Conservation (phyloP, 129 eudicot genomes). For the Tagetes erecta region DNA sequence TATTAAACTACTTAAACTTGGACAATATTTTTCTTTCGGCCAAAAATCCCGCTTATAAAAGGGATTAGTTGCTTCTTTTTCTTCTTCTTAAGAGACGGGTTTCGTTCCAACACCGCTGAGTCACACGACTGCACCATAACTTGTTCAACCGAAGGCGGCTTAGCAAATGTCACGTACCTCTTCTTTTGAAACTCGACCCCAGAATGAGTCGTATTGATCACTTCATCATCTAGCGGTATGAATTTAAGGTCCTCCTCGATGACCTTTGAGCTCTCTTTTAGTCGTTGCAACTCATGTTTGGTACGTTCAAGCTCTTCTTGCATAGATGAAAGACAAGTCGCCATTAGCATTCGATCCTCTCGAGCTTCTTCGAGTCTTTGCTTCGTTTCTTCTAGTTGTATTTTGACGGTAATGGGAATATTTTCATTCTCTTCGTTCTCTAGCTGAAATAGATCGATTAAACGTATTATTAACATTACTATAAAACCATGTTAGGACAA, state of each 20-base stretch:
- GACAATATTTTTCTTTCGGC: constrained; percentile 50
- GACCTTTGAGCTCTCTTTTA: constrained; percentile 45
- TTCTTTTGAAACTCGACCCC: constrained; percentile 54
- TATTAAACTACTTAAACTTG: constrained; percentile 31
- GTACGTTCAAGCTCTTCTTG: constrained; percentile 79
- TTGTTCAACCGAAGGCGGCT: constrained; percentile 38
- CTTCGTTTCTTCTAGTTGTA: constrained; percentile 72
- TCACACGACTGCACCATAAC: too few species aligned
- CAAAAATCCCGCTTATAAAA: constrained; percentile 66
- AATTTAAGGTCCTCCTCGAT: constrained; percentile 60
- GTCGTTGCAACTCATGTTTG: constrained; percentile 56
- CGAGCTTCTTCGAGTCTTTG: constrained; percentile 69
- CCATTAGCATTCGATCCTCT: constrained; percentile 73
- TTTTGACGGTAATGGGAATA: constrained; percentile 4
- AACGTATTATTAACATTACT: not conserved
- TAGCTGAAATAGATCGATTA: constrained; percentile 27
- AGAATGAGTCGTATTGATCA: not conserved
- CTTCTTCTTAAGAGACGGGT: constrained; percentile 25
- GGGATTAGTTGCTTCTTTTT: constrained; percentile 76
- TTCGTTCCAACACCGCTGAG: too few species aligned
- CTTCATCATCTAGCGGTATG: constrained; percentile 42
- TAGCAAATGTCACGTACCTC: constrained; percentile 69
- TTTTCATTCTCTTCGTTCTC: constrained; percentile 31
- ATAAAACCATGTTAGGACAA: not conserved
- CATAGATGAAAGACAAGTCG: constrained; percentile 62